Evolutionary conservation across 805 yeast species (phyloP).

Genomic region (Cyberlindnera nakhonratchasimensis): DNA sequence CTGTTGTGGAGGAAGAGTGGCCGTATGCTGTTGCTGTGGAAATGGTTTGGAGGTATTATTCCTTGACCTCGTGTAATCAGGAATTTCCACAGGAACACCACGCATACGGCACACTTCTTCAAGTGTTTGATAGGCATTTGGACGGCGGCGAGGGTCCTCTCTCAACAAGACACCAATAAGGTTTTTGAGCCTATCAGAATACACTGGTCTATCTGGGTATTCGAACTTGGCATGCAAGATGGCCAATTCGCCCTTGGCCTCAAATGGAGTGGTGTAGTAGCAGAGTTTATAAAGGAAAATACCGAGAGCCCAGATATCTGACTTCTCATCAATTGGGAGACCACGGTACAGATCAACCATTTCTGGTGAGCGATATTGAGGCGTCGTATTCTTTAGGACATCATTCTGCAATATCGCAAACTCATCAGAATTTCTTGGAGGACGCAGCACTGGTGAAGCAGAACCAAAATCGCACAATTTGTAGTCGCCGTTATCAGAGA

Average conservation of each 20-base stretch:
- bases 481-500: conserved; percentile 53
- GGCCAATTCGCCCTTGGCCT: conserved; percentile 58
- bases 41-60: conserved; percentile 16
- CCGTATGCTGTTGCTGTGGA: conserved; percentile 1
- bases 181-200: conserved; percentile 60
- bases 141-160: conserved; percentile 68
- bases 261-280: conserved; percentile 82
- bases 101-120: conserved; percentile 66
- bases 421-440: conserved; percentile 62
- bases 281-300: conserved; percentile 73
- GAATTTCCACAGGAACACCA: conserved; percentile 42
- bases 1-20: neutral
- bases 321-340: conserved; percentile 73
- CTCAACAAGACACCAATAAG: conserved; percentile 58
- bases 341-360: conserved; percentile 72
- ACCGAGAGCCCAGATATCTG: conserved; percentile 86
- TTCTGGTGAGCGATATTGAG: conserved; percentile 83
- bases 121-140: conserved; percentile 66
- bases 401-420: conserved; percentile 59
- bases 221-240: conserved; percentile 55
- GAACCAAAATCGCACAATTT: conserved; percentile 85
- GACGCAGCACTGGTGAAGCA: conserved; percentile 59
- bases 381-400: conserved; percentile 75
- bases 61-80: conserved; percentile 35
- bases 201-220: conserved; percentile 53